A percentile compares a stretch with the other conserved stretches of the same genome.
Conservation (phyloP, 768 basidiomycete species). For the Mycena sanguinolenta region DNA sequence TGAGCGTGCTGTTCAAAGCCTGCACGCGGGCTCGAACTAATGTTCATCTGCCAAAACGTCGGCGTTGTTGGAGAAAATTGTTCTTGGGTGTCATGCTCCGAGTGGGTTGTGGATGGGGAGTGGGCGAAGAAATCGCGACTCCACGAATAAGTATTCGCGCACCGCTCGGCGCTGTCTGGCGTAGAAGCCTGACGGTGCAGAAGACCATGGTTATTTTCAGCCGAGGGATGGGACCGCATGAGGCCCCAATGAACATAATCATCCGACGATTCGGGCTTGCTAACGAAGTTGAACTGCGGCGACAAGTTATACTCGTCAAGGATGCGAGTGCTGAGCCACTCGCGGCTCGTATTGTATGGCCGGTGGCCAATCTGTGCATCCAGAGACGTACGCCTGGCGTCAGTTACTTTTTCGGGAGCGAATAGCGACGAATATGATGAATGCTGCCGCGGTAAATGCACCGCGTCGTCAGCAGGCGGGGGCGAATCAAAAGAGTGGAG, state of each 20-base stretch:
- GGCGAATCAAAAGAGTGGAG: not conserved
- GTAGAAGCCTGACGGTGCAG: not conserved
- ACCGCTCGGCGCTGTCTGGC: not conserved
- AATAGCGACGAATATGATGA: not conserved
- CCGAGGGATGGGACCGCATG: constrained; percentile 23
- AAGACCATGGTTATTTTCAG: not conserved
- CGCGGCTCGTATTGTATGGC: not conserved
- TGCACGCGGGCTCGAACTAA: not conserved
- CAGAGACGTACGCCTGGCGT: constrained; percentile 10
- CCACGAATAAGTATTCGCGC: constrained; percentile 16
- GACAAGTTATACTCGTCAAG: not conserved
- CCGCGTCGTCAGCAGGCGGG: not conserved
- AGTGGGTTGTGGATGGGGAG: not conserved
- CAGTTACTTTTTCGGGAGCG: not conserved
- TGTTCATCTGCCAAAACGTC: constrained; percentile 12
- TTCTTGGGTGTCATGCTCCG: not conserved
- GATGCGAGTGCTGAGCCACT: constrained; percentile 4
- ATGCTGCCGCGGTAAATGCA: not conserved
- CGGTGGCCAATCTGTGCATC: constrained; percentile 4
- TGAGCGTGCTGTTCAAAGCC: constrained; percentile 1
- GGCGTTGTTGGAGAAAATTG: not conserved
- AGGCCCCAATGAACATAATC: constrained; percentile 14
- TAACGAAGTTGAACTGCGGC: not conserved
- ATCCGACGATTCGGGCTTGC: not conserved
- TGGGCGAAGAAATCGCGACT: constrained; percentile 1